Evolutionary conservation across 2,329 filamentous ascomycete genomes (phyloP).

Genomic region (Emericellopsis cladophorae): DNA sequence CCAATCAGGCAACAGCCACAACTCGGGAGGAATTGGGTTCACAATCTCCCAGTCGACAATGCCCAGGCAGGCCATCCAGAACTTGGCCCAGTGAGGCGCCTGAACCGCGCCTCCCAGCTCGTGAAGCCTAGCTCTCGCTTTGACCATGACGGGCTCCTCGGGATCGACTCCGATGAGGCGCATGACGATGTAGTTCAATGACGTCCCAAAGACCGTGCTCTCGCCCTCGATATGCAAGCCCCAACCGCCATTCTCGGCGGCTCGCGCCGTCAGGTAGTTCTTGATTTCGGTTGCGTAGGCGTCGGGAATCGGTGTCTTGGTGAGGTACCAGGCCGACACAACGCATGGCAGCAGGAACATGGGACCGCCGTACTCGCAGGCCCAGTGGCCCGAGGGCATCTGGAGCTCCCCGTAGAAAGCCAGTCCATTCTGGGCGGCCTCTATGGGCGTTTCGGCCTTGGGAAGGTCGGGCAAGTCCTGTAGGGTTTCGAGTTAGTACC

Average conservation of each 20-base stretch:
- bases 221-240: conserved; percentile 90
- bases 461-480: conserved; percentile 66
- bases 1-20: conserved; percentile 91
- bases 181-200: conserved; percentile 74
- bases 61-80: conserved; percentile 79
- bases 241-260: conserved; percentile 90
- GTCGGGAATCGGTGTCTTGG: conserved; percentile 72
- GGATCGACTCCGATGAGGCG: conserved; percentile 72
- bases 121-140: conserved; percentile 71
- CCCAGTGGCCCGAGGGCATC: conserved; percentile 84
- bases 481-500: conserved; percentile 3
- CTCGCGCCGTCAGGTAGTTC: conserved; percentile 79
- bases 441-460: conserved; percentile 56
- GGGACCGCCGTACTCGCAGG: conserved; percentile 91
- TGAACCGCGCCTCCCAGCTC: conserved; percentile 74
- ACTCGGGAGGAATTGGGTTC: conserved; percentile 84
- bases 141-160: conserved; percentile 75
- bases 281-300: conserved; percentile 79
- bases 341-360: conserved; percentile 89
- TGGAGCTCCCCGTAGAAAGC: conserved; percentile 85
- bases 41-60: conserved; percentile 83
- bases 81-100: conserved; percentile 92
- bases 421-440: conserved; percentile 72
- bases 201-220: conserved; percentile 81
- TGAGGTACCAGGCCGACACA: conserved; percentile 78